Evolutionary conservation across 176 grass and related monocot genomes (phyloP).

Genomic region (sorghum (Sorghum bicolor)): Sorghum_bicolor_NCBIv3 NC_012872.2:53507001-53507500

Average conservation of each 20-base stretch:
- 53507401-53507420: constrained; percentile 26
- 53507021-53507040: constrained; percentile 22
- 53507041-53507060: constrained; percentile 34
- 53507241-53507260: constrained; percentile 81
- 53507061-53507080: constrained; percentile 60
- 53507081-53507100: constrained; percentile 69
- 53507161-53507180: constrained; percentile 53
- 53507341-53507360: constrained; percentile 58
- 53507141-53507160: constrained; percentile 76
- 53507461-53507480: constrained; percentile 81
- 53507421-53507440: constrained; percentile 21
- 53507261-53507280: constrained; percentile 71
- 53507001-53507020: constrained; percentile 21
- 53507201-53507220: constrained; percentile 22
- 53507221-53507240: constrained; percentile 78
- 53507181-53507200: constrained; percentile 34
- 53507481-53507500: constrained; percentile 88
- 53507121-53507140: constrained; percentile 55
- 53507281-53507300: constrained; percentile 74
- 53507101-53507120: constrained; percentile 63
- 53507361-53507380: background rate
- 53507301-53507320: constrained; percentile 75
- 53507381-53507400: constrained; percentile 18
- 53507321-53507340: constrained; percentile 75
- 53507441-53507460: constrained; percentile 48